These are phyloP conservation scores for Teunomyces lycoperdinae DNA, from an alignment of 805 yeast genomes.

Conservation along the genomic window DNA sequence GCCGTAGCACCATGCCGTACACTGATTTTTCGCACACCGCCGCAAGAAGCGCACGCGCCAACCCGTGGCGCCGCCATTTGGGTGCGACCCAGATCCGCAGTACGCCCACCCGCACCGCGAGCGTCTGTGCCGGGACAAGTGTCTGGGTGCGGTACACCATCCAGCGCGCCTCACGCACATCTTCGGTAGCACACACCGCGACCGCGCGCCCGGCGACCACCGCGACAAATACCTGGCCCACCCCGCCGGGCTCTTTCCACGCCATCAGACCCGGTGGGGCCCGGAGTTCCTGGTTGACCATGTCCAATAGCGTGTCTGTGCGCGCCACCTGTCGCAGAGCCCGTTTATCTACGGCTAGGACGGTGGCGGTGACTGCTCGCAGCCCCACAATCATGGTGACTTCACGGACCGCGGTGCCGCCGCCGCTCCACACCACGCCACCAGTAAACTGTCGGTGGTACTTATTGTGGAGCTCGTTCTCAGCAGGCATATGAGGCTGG, in stretches of 20 bases:
- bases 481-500: constrained; percentile 37
- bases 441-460: constrained; percentile 49
- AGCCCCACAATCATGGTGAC: background rate
- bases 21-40: constrained; percentile 43
- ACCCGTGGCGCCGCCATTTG: constrained; percentile 47
- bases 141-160: constrained; percentile 53
- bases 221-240: constrained; percentile 44
- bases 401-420: constrained; percentile 6
- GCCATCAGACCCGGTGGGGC: constrained; percentile 44
- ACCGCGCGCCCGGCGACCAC: constrained; percentile 46
- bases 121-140: constrained; percentile 44
- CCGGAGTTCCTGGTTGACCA: constrained; percentile 59
- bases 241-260: constrained; percentile 24
- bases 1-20: constrained; percentile 47
- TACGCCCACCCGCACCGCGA: constrained; percentile 37
- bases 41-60: constrained; percentile 46
- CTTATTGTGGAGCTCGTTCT: constrained; percentile 45
- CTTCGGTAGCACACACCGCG: constrained; percentile 56
- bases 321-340: constrained; percentile 18
- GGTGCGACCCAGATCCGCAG: constrained; percentile 45
- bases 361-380: background rate
- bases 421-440: constrained; percentile 48
- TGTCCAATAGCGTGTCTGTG: constrained; percentile 33
- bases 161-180: constrained; percentile 44
- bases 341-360: constrained; percentile 11